A percentile compares a stretch with the other conserved stretches of the same genome.
These are phyloP conservation scores for Pythium monospermum DNA, from an alignment of 352 stramenopile genomes.

Conservation along the genomic window DNA sequence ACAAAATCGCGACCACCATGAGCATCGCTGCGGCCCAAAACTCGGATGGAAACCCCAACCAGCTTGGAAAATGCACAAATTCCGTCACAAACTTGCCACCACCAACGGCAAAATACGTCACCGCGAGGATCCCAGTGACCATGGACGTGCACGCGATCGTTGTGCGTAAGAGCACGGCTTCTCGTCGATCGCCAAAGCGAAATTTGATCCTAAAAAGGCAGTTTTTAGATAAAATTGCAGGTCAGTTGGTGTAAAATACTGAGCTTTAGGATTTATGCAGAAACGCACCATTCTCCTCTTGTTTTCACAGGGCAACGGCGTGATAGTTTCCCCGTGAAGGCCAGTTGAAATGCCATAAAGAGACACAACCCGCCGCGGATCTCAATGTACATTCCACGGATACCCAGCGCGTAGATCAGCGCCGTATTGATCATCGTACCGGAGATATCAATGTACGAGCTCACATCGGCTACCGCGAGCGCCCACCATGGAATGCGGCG, in stretches of 20 bases:
- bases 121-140: conserved; percentile 48
- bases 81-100: conserved; percentile 78
- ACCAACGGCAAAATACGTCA: conserved; percentile 77
- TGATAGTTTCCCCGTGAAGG: conserved; percentile 75
- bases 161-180: conserved; percentile 57
- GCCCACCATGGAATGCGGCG: conserved; percentile 68
- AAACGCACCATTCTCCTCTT: conserved; percentile 58
- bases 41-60: conserved; percentile 46
- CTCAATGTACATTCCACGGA: conserved; percentile 85
- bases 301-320: conserved; percentile 73
- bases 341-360: conserved; percentile 75
- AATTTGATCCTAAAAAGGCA: conserved; percentile 63
- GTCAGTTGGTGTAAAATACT: not conserved
- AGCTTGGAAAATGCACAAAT: conserved; percentile 62
- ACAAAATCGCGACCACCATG: conserved; percentile 63
- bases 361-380: conserved; percentile 71
- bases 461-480: conserved; percentile 69
- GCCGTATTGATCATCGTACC: conserved; percentile 85
- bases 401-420: conserved; percentile 71
- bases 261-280: too few species aligned
- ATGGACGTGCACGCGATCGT: conserved; percentile 67
- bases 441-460: conserved; percentile 83
- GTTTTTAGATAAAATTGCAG: too few species aligned
- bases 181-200: conserved; percentile 49
- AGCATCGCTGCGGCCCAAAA: conserved; percentile 66